These are phyloP conservation scores for Coelastrella sp. DNA, from an alignment of 139 green algal genomes.

Conservation along the genomic window DNA sequence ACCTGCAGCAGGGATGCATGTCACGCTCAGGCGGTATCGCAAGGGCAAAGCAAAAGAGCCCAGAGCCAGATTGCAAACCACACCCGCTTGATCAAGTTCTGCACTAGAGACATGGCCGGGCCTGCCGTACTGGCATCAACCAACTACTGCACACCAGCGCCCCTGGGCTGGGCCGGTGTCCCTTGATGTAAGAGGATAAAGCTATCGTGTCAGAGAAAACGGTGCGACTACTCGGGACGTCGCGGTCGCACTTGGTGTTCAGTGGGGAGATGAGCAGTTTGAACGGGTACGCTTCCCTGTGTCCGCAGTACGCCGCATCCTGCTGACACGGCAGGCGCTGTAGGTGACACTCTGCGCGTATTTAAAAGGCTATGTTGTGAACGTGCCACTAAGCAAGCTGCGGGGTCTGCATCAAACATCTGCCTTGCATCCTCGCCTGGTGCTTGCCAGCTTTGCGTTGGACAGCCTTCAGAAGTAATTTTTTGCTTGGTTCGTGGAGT, in stretches of 20 bases:
- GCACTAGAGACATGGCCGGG: background rate
- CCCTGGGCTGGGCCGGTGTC: no score
- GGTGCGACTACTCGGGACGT: no score
- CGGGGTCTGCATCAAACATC: no score
- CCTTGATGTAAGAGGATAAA: no score
- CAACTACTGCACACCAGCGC: background rate
- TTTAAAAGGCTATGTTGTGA: no score
- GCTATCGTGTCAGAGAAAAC: no score
- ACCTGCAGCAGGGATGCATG: slow-evolving; percentile 7
- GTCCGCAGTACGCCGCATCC: background rate
- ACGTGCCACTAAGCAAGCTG: no score
- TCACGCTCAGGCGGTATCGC: background rate
- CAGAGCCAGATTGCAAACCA: background rate
- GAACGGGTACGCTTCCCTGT: background rate
- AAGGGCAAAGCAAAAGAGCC: background rate
- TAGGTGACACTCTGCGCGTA: no score
- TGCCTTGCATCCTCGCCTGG: no score
- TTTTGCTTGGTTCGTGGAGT: background rate
- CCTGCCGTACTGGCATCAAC: background rate
- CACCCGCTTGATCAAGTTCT: background rate
- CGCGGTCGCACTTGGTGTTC: no score
- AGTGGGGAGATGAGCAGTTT: background rate
- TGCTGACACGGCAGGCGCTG: background rate
- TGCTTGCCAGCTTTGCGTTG: no score
- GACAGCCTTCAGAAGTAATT: no score